phyloP scores from a whole-genome alignment of 176 grass and related monocot genomes.

The Bothriochloa decipiens region DNA sequence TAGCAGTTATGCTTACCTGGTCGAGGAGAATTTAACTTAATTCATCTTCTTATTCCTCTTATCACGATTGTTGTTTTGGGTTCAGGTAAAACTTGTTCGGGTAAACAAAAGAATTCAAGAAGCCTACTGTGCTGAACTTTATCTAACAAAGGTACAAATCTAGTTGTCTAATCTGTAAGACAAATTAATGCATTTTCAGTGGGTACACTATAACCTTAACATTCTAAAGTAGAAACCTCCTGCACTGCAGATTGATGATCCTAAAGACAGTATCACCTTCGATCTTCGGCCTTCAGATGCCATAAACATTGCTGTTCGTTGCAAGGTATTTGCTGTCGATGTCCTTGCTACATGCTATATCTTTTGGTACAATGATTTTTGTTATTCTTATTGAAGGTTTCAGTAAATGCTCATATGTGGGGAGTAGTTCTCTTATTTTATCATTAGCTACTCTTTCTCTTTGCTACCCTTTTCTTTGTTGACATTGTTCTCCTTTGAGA shows the following conservation, averaged over 20 bases:
- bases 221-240: slow-evolving; percentile 33
- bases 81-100: slow-evolving; percentile 82
- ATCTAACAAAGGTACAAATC: slow-evolving; percentile 67
- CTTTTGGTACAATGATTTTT: not conserved
- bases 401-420: not conserved
- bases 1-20: not conserved
- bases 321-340: slow-evolving; percentile 67
- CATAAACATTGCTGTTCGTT: slow-evolving; percentile 94
- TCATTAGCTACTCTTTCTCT: not conserved
- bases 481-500: not conserved
- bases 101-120: slow-evolving; percentile 92
- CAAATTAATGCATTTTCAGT: slow-evolving; percentile 31
- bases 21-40: not conserved
- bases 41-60: slow-evolving; percentile 12
- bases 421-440: not conserved
- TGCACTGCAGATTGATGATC: slow-evolving; percentile 64
- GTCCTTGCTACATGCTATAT: not conserved
- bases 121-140: slow-evolving; percentile 89
- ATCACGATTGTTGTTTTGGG: slow-evolving; percentile 17
- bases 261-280: slow-evolving; percentile 66
- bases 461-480: not conserved
- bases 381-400: not conserved
- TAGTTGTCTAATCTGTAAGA: not conserved
- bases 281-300: slow-evolving; percentile 95
- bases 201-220: not conserved